These are phyloP conservation scores for Linum trigynum DNA, from an alignment of 345 rosid species.

Conservation along the genomic window DNA sequence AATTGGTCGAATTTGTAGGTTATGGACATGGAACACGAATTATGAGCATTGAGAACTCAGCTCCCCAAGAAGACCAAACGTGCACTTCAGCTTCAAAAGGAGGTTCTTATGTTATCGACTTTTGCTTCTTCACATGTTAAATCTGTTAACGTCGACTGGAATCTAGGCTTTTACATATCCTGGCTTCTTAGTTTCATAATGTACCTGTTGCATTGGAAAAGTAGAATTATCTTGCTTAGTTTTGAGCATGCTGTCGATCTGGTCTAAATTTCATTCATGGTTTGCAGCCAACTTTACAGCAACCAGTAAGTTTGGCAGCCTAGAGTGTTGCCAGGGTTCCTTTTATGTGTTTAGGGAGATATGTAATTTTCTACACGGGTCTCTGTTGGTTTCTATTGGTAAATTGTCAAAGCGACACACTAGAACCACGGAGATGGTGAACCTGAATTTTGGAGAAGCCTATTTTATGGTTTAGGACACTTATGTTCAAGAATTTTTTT, in stretches of 20 bases:
- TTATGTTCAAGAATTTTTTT: background rate
- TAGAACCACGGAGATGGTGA: background rate
- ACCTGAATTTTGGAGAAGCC: background rate
- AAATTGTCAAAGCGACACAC: background rate
- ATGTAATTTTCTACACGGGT: background rate
- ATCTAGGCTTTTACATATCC: background rate
- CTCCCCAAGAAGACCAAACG: conserved; percentile 70
- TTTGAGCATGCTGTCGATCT: background rate
- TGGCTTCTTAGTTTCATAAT: conserved; percentile 1
- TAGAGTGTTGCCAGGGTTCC: background rate
- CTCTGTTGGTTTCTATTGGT: background rate
- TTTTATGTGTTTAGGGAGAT: background rate
- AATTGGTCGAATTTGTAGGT: conserved; percentile 37
- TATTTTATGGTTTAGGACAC: background rate
- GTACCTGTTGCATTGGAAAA: conserved; percentile 2
- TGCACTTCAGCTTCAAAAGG: conserved; percentile 61
- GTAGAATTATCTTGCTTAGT: background rate
- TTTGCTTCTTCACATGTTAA: background rate
- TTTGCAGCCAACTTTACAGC: background rate
- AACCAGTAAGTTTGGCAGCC: background rate
- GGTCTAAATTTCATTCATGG: background rate
- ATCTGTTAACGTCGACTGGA: background rate
- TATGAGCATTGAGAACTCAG: conserved; percentile 67
- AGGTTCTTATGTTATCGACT: conserved; percentile 29
- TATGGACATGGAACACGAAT: conserved; percentile 92